Evolutionary conservation across 306 rosid genomes (phyloP), one percentile per base, ranked within the genome.

Genomic region (Dryas octopetala): DNA sequence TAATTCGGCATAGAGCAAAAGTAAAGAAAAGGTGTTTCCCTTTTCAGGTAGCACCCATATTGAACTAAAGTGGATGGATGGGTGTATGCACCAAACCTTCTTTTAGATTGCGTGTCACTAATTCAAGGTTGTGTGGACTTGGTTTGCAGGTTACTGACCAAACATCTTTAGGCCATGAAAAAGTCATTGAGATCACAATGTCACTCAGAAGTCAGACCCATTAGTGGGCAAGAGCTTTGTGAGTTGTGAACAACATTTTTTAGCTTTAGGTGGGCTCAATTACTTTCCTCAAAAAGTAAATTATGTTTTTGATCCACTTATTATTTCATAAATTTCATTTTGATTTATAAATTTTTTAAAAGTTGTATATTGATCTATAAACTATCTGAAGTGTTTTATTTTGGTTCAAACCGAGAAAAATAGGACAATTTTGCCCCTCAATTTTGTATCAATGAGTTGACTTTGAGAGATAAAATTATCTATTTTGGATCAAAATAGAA

Each of bases 161-260:
- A 73, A 72, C 83, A 44, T 62, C 59, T 59, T 73, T 68, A 49
- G 83, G 86, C 64, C 64, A 12, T 45, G 77, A 43, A 73, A 72
- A 69, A 64, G 71, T 66, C 15, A 78, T 52, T 74, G 55, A 70
- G 45, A 68, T 40, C 61, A 62, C 49, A 61, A 69, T 80, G 78
- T 63, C 78, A 78, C 73, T 47, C 60, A 3, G 44, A 62, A 4
- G 8, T 38, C 48, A 32, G 9, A 6, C 15, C 76, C 48, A 62
- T 71, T 26, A 43, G 52, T 19, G 76, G 26, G 73, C 63, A 15
- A 49, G 40, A 58, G 68, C 82, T 73, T 70, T 32, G 15, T 70
- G 66, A 58, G 47, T 28, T 53, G 45, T 65, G 40, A 51, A 44
- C 15, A 64, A 23, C 23, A 23, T 23, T 23, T 64, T 19, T 62